A percentile compares a stretch with the other conserved stretches of the same genome.
Evolutionary conservation across 2,329 filamentous ascomycete genomes (phyloP).

Genomic region (Stemphylium beticola): DNA sequence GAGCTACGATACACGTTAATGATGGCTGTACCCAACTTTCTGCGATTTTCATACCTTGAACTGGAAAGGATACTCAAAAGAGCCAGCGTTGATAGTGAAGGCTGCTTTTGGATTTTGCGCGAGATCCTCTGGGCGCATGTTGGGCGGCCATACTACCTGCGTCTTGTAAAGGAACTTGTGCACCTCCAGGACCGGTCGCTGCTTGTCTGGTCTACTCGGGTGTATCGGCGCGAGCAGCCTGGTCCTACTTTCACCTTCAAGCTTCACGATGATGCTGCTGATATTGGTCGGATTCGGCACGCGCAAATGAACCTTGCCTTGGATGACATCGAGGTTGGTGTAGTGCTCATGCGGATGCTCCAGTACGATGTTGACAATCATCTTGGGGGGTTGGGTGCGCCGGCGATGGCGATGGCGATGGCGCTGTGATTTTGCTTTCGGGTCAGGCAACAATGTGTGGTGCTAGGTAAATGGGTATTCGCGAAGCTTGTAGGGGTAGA

Average conservation of each 20-base stretch:
- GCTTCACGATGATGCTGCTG: conserved; percentile 73
- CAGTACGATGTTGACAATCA: conserved; percentile 67
- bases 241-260: conserved; percentile 79
- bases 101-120: conserved; percentile 49
- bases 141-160: conserved; percentile 73
- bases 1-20: conserved; percentile 40
- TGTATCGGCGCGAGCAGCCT: conserved; percentile 61
- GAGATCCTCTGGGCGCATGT: conserved; percentile 49
- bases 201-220: conserved; percentile 51
- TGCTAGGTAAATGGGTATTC: conserved; percentile 24
- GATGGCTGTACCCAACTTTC: background rate
- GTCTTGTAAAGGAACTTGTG: conserved; percentile 75
- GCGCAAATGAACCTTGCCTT: conserved; percentile 60
- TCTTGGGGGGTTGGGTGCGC: conserved; percentile 17
- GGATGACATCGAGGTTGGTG: conserved; percentile 78
- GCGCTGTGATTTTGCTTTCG: background rate
- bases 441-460: conserved; percentile 7
- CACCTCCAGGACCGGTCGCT: conserved; percentile 56
- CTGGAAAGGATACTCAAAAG: conserved; percentile 77
- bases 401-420: no score
- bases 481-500: conserved; percentile 20
- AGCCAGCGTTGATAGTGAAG: conserved; percentile 69
- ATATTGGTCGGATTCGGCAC: conserved; percentile 54
- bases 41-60: conserved; percentile 69
- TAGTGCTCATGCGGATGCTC: conserved; percentile 72